Percentiles rank a stretch among this genome's conserved stretches.
Evolutionary conservation across 208 protist genomes (phyloP).

Genomic region (Balamuthia mandrillaris): DNA sequence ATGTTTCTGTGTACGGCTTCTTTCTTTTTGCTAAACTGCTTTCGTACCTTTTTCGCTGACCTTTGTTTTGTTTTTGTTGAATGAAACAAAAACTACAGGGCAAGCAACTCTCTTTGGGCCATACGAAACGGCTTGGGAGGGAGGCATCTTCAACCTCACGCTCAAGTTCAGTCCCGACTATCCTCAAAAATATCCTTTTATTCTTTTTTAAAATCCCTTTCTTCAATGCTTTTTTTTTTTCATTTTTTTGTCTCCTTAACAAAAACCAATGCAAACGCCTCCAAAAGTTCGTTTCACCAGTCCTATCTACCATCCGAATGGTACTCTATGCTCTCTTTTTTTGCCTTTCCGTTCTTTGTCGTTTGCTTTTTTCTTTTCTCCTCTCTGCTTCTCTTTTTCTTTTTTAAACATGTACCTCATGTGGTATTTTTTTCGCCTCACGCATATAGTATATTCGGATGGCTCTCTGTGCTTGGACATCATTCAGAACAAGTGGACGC

Average conservation of each 20-base stretch:
- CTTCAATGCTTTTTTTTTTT: too few species aligned
- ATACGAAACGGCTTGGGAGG: slow-evolving; percentile 28
- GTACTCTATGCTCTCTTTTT: too few species aligned
- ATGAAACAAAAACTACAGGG: neutral
- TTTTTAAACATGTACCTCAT: neutral
- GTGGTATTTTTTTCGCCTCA: neutral
- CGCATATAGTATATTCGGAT: neutral
- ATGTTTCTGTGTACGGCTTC: neutral
- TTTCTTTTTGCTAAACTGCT: neutral
- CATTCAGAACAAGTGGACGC: slow-evolving; percentile 37
- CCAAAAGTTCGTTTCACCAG: slow-evolving; percentile 13
- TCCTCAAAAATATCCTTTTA: too few species aligned
- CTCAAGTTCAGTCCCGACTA: neutral
- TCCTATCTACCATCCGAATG: slow-evolving; percentile 24
- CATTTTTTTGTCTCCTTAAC: too few species aligned
- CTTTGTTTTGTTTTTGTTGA: neutral
- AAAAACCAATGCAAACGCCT: too few species aligned
- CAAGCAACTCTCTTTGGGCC: slow-evolving; percentile 26
- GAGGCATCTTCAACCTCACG: slow-evolving; percentile 13
- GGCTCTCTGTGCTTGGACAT: slow-evolving; percentile 27
- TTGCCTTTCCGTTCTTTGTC: neutral
- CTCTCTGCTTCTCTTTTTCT: neutral
- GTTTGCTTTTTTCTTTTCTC: neutral
- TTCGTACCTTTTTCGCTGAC: neutral
- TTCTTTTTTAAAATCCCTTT: too few species aligned